These are phyloP conservation scores for Colletotrichum tabaci DNA, from an alignment of 2,329 filamentous ascomycete species.

Conservation along the genomic window DNA sequence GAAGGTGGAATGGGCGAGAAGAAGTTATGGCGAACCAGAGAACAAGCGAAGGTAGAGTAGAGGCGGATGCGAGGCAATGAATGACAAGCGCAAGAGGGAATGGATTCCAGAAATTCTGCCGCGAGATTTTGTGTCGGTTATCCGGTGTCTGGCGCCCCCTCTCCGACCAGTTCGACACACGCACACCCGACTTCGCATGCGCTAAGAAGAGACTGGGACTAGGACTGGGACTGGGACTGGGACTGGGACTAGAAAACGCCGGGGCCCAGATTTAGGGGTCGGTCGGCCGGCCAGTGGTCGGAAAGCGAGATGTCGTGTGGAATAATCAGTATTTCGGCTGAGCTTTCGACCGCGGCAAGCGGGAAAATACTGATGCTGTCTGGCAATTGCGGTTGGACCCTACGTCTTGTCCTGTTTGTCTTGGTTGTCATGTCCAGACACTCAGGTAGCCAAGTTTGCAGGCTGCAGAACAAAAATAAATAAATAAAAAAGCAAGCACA, in stretches of 20 bases:
- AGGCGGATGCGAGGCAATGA: neutral
- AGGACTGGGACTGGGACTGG: neutral
- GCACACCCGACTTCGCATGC: constrained; percentile 32
- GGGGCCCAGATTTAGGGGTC: constrained; percentile 24
- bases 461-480: constrained; percentile 1
- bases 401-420: neutral
- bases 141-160: constrained; percentile 38
- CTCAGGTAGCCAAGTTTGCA: neutral
- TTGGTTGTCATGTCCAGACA: neutral
- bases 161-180: constrained; percentile 26
- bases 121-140: constrained; percentile 38
- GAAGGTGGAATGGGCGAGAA: neutral
- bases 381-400: constrained; percentile 1
- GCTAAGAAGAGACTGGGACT: constrained; percentile 35
- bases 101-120: constrained; percentile 33
- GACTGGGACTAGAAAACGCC: neutral
- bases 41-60: neutral
- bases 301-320: constrained; percentile 31
- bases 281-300: constrained; percentile 23
- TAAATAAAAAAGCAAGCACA: neutral
- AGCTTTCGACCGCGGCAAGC: too few species aligned
- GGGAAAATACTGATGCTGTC: neutral
- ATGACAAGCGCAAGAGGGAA: constrained; percentile 6
- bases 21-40: neutral
- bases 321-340: constrained; percentile 29